Base-by-base conservation (phyloP, 331 rosid genomes). In the Pyracantha coccinea region DNA sequence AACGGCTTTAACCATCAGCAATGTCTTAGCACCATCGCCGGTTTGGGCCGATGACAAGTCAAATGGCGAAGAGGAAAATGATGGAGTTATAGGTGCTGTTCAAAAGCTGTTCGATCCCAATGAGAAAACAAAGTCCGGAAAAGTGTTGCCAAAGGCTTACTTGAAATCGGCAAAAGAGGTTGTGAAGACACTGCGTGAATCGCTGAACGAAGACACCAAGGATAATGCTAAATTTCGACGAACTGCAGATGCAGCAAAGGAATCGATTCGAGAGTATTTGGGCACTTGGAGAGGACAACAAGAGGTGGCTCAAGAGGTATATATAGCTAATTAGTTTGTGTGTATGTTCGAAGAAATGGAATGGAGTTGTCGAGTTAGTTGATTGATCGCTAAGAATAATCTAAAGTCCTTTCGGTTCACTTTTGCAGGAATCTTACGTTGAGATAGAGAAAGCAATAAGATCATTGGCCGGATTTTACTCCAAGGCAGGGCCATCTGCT, bases 221-320 rank as follows among this genome's bases (percentile, higher is more conserved):
- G 89, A 92, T 27, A 77, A 19, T 63, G 93, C 97, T 2, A 90
- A 90, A 61, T 94, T 94, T 32, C 83, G 97, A 79, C 59, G 99
- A 9, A 90, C 89, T n/a, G 99, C 99, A n/a, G 97, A 94, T 68
- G 89, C 91, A 23, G 96, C 97, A n/a, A 94, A 89, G 89, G 97
- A 92, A 69, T 87, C 97, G 0, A 94, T 94, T 69, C 88, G 96
- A n/a, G 96, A 92, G 74, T 92, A 86, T 79, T 73, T 94, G 79
- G 75, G 93, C 85, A 88, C 68, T 58, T 94, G 99, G 99, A 81
- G 85, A 81, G 99, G 99, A 33, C 81, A 92, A 11, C 85, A 84
- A 61, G 70, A 71, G 25, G 83, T 92, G 75, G 82, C 61, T 70
- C 84, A 84, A 85, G 96, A 94, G 88, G 96, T 92, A 64, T 58